Evolutionary conservation across 495 filamentous ascomycete genomes (phyloP).

Genomic region (Lasiosphaeria miniovina): DNA sequence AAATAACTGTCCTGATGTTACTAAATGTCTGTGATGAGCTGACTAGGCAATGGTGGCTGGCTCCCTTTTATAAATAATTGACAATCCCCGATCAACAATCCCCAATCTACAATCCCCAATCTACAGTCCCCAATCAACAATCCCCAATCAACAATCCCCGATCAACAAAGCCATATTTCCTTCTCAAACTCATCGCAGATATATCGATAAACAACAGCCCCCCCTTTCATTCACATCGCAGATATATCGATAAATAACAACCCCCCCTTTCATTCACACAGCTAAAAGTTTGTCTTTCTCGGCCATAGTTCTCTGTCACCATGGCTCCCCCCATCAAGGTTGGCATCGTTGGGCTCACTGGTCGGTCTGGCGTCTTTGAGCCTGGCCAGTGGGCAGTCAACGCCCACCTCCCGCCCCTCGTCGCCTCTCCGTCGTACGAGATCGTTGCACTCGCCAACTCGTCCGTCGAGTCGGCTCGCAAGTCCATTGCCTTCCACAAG

Average conservation of each 20-base stretch:
- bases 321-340: constrained; percentile 8
- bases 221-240: background rate
- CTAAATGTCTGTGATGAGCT: background rate
- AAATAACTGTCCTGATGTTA: background rate
- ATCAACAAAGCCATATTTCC: too few relatives aligned
- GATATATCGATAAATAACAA: background rate
- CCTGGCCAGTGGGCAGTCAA: constrained; percentile 36
- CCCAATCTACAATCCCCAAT: too few relatives aligned
- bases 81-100: too few relatives aligned
- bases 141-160: too few relatives aligned
- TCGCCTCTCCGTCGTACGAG: constrained; percentile 35
- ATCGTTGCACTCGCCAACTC: constrained; percentile 52
- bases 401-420: constrained; percentile 46
- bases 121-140: too few relatives aligned
- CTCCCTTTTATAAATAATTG: too few relatives aligned
- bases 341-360: background rate
- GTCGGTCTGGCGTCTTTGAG: background rate
- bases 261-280: background rate
- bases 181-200: background rate
- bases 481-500: constrained; percentile 40
- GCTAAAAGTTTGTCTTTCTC: background rate
- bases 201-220: background rate
- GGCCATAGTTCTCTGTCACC: background rate
- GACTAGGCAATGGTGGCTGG: too few relatives aligned
- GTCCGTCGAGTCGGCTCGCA: constrained; percentile 37